These are phyloP conservation scores for Ogataea haglerorum DNA, from an alignment of 805 yeast species.

Conservation along the genomic window DNA sequence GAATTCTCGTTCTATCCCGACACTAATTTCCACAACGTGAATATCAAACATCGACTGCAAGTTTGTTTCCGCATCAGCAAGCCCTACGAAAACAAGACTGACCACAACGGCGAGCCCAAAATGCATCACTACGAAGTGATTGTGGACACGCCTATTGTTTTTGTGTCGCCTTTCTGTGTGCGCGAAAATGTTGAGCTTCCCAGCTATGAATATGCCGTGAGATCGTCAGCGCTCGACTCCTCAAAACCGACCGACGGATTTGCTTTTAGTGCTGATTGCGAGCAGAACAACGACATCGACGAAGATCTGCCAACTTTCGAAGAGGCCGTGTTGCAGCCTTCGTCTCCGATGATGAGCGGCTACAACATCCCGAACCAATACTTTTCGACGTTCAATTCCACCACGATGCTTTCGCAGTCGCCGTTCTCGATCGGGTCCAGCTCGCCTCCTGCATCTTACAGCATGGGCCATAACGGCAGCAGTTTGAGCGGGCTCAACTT, in stretches of 20 bases:
- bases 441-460: conserved; percentile 23
- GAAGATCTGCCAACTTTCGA: conserved; percentile 56
- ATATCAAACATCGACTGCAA: conserved; percentile 65
- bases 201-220: conserved; percentile 36
- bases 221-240: conserved; percentile 17
- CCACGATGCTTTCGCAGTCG: conserved; percentile 35
- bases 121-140: conserved; percentile 77
- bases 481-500: conserved; percentile 4
- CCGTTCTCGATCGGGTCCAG: conserved; percentile 34
- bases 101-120: conserved; percentile 35
- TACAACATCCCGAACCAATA: conserved; percentile 31
- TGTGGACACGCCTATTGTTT: conserved; percentile 69
- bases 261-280: conserved; percentile 11
- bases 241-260: conserved; percentile 7
- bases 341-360: conserved; percentile 42
- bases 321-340: conserved; percentile 51
- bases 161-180: conserved; percentile 42
- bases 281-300: conserved; percentile 15
- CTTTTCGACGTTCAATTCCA: conserved; percentile 33
- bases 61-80: conserved; percentile 65
- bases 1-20: conserved; percentile 52
- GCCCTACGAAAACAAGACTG: conserved; percentile 44
- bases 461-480: conserved; percentile 8
- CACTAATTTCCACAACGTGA: conserved; percentile 58
- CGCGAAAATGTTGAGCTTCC: conserved; percentile 36